Conservation (phyloP, 768 basidiomycete species). For the Lactarius deliciosus region DNA sequence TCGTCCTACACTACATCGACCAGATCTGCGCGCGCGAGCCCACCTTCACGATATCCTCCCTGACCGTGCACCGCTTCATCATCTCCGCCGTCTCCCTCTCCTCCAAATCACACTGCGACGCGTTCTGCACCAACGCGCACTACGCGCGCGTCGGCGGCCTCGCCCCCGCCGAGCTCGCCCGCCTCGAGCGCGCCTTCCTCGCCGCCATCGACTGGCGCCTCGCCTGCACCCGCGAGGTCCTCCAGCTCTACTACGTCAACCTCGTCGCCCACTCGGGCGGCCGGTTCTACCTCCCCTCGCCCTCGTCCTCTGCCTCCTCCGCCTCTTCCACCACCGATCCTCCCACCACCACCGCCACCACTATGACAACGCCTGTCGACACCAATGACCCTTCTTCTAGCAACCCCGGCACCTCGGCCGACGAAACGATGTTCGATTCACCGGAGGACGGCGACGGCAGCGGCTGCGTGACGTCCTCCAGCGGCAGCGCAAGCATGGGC, state of each 20-base stretch:
- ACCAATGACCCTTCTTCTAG: neutral
- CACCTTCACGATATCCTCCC: slow-evolving; percentile 88
- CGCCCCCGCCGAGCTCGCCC: slow-evolving; percentile 85
- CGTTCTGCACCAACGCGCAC: slow-evolving; percentile 90
- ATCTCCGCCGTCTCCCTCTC: slow-evolving; percentile 91
- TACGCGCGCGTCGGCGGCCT: slow-evolving; percentile 98
- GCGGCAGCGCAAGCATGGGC: slow-evolving; percentile 24
- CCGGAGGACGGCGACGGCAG: slow-evolving; percentile 49
- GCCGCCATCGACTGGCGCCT: slow-evolving; percentile 91
- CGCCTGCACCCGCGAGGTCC: slow-evolving; percentile 87
- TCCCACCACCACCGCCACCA: neutral
- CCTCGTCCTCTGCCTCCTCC: neutral
- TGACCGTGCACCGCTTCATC: slow-evolving; percentile 97
- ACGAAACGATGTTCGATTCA: slow-evolving; percentile 40
- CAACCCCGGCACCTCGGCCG: slow-evolving; percentile 27
- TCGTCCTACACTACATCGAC: slow-evolving; percentile 88
- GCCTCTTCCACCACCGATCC: neutral
- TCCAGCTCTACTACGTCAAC: slow-evolving; percentile 93
- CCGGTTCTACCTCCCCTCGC: slow-evolving; percentile 47
- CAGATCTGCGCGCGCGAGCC: slow-evolving; percentile 87
- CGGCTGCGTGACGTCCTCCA: slow-evolving; percentile 30
- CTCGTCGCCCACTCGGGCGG: slow-evolving; percentile 80
- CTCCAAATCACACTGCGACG: slow-evolving; percentile 93
- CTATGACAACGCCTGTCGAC: slow-evolving; percentile 38
- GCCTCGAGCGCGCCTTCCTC: slow-evolving; percentile 93